Evolutionary conservation across 2,329 filamentous ascomycete species (phyloP), one percentile per base, ranked within the genome.

Genomic region (Cadophora sp.): DNA sequence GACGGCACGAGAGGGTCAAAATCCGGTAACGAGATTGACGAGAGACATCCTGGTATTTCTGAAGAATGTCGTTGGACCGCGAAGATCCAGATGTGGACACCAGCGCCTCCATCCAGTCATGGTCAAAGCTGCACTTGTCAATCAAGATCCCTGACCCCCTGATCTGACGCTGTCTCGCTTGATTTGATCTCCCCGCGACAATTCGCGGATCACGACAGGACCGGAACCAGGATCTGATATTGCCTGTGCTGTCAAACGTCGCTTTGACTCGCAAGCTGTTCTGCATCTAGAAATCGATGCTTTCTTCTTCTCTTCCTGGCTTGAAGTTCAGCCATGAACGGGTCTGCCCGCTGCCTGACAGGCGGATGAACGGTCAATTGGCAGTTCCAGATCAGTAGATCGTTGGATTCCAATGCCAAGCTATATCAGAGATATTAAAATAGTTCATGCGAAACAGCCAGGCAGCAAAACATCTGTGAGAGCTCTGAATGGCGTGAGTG

Each of bases 1-100:
- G 24, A 31, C 26, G 51, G 43, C 62, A 65, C 53, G 37, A 65
- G 51, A 58, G 6, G 7, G 9, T 56, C 29, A 43, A 55, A 64
- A 53, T 56, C 43, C 22, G 48, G 61, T 53, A 63, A 63, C 61
- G 61, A 63, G 61, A 63, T 63, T 63, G 61, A 63, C 61, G 61
- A 55, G 61, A 63, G 6, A 40, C 22, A 40, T 31, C 40, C 59
- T 62, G 59, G 43, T 27, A 3, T 12, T 64, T 43, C 16, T 53
- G n/a, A 29, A 59, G 55, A 65, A 53, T 19, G n/a, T 61, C 55
- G 55, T 55, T 37, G 50, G 63, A 59, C 34, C 56, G 37, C 43
- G 34, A n/a, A 58, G 34, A 58, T 29, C 53, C 19, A n/a, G 11
- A 11, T 8, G 40, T 43, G 40, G 40, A 43, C 40, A 22, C 43